Evolutionary conservation across 2,329 filamentous ascomycete genomes (phyloP).

Genomic region (Hirsutella rhossiliensis): DNA sequence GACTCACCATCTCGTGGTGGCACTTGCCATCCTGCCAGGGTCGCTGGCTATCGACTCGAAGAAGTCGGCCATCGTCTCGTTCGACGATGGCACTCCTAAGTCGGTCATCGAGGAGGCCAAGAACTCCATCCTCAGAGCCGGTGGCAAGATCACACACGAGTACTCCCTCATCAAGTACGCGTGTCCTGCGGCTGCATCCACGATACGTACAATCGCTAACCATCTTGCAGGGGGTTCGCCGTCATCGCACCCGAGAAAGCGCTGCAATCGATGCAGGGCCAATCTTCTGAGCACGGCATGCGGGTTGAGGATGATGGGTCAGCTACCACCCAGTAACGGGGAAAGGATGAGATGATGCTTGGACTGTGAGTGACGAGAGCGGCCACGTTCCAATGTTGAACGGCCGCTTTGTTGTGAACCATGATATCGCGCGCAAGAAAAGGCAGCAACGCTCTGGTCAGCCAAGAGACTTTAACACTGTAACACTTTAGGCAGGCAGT

Average conservation of each 20-base stretch:
- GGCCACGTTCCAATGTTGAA: too few relatives aligned
- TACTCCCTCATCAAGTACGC: constrained; percentile 58
- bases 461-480: too few relatives aligned
- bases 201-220: constrained; percentile 12
- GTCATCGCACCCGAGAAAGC: constrained; percentile 59
- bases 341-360: neutral
- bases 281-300: constrained; percentile 36
- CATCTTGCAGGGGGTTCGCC: constrained; percentile 55
- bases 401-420: too few relatives aligned
- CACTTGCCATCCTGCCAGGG: constrained; percentile 46
- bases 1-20: constrained; percentile 35
- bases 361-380: too few relatives aligned
- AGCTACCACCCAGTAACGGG: constrained; percentile 28
- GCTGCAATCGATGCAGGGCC: constrained; percentile 53
- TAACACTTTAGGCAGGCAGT: too few relatives aligned
- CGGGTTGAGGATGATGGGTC: constrained; percentile 66
- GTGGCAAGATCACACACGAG: constrained; percentile 68
- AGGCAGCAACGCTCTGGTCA: too few relatives aligned
- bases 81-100: constrained; percentile 53
- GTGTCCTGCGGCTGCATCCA: neutral
- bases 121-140: constrained; percentile 54
- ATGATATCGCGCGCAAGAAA: too few relatives aligned
- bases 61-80: constrained; percentile 70
- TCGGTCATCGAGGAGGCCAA: constrained; percentile 60
- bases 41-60: constrained; percentile 51